Evolutionary conservation across 352 stramenopile species (phyloP), one percentile per base, ranked within the genome.

Genomic region (Lagenidium giganteum): DNA sequence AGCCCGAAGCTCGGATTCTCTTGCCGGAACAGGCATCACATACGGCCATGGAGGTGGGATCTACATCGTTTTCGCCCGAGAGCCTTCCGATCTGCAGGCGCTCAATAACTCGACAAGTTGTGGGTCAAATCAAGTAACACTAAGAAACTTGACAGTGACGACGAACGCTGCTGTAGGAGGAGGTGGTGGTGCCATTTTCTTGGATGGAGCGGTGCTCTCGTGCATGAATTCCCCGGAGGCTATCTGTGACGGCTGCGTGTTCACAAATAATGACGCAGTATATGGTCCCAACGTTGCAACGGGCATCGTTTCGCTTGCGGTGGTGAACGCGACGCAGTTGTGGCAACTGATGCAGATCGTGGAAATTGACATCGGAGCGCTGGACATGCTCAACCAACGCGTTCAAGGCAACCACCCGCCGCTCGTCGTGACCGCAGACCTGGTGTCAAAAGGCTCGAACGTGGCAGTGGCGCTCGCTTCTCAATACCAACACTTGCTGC

Each of bases 101-200:
- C n/a, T n/a, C n/a, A n/a, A n/a, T n/a, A n/a, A n/a, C n/a, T n/a
- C n/a, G n/a, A 13, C 2, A 24, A 25, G 11, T 21, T n/a, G n/a
- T n/a, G 25, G 22, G 7, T 18, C n/a, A 23, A n/a, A n/a, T 5
- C 12, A 26, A 13, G n/a, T n/a, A n/a, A n/a, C n/a, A n/a, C n/a
- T n/a, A n/a, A n/a, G n/a, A n/a, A n/a, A n/a, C n/a, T n/a, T n/a
- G n/a, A n/a, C n/a, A n/a, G n/a, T n/a, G n/a, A n/a, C n/a, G n/a
- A n/a, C n/a, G n/a, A 58, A 58, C 30, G 32, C 34, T 16, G 50
- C 50, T 8, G 42, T 27, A 4, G 16, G 18, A 16, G 42, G 42
- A 8, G 51, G 51, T 0, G 44, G 51, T 13, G 51, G 43, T 11
- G 44, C 21, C 22, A 42, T 60, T n/a, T 49, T 54, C 23, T n/a